Base-by-base conservation (phyloP, 2,329 filamentous ascomycete species). In the Sarocladium oryzae region DNA sequence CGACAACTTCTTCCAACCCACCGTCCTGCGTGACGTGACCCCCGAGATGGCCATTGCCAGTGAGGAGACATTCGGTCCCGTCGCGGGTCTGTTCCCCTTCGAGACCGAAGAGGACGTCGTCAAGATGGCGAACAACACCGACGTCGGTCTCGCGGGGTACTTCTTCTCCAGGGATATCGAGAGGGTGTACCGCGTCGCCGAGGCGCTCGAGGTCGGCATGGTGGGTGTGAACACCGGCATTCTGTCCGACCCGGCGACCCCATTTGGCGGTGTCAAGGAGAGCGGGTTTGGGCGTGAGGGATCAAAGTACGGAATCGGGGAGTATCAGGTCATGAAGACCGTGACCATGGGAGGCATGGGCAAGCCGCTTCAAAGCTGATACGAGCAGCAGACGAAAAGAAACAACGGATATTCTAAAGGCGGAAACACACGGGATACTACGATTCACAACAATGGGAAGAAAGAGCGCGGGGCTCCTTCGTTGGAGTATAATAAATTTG, bases 21-120 rank as follows among this genome's bases (percentile, higher is more conserved):
- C 93, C 0, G 87, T 97, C 37, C 82, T 99, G 54, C 85, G 87
- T 9, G 88, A 87, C 56, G 92, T 96, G 85, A 95, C 77, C 10
- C 74, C 78, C 53, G 83, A 91, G 37, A 97, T 97, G 93, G 77
- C 81, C 54, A 78, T 97, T 58, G 85, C 88, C 4, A 74, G 74
- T 1, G 92, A 97, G 69, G 93, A 99, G 75, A 99, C 92, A 0
- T 99, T 99, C 65, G 93, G 93, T 0, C 93, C 93, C 2, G 87
- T 97, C 0, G 92, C 91, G 0, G 92, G 88, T 1, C 70, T 97
- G 13, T 96, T 96, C 74, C 79, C 84, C 46, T 99, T 97, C 64
- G 80, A 88, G 43, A 89, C 85, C 0, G 93, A 97, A 70, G 84
- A 86, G 50, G 91, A 97, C 61, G 93, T 96, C 4, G 82, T 97